Evolutionary conservation across 2,329 filamentous ascomycete species (phyloP).

Genomic region (Claviceps sp.): DNA sequence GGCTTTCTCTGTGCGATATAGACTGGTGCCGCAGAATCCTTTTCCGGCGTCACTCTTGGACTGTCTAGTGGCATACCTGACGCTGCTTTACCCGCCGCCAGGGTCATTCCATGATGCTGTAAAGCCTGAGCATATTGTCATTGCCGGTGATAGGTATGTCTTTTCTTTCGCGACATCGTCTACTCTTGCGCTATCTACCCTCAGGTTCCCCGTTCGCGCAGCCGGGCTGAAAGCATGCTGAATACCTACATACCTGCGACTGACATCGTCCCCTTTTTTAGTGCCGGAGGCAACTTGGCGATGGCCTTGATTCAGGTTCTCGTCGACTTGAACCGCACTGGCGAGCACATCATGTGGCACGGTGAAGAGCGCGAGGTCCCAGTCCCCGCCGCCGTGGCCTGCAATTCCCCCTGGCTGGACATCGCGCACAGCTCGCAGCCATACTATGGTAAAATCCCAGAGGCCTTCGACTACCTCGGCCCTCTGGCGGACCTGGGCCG

Average conservation of each 20-base stretch:
- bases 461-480: conserved; percentile 32
- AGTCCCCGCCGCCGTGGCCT: conserved; percentile 50
- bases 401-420: conserved; percentile 60
- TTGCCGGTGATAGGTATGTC: conserved; percentile 54
- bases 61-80: conserved; percentile 57
- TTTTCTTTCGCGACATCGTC: neutral
- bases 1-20: conserved; percentile 60
- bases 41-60: conserved; percentile 67
- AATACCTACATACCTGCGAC: no score
- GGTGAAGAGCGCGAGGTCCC: conserved; percentile 44
- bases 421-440: conserved; percentile 40
- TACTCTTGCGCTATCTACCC: no score
- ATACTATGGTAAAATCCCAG: conserved; percentile 15
- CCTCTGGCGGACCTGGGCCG: conserved; percentile 25
- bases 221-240: neutral
- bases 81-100: conserved; percentile 56
- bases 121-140: conserved; percentile 49
- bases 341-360: conserved; percentile 43
- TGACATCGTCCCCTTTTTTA: conserved; percentile 13
- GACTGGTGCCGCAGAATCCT: conserved; percentile 58
- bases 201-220: neutral
- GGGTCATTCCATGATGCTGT: conserved; percentile 55
- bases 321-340: conserved; percentile 42
- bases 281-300: conserved; percentile 59
- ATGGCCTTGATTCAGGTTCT: conserved; percentile 55